Evolutionary conservation across 2,329 filamentous ascomycete species (phyloP).

Genomic region (Alternaria ethzedia): DNA sequence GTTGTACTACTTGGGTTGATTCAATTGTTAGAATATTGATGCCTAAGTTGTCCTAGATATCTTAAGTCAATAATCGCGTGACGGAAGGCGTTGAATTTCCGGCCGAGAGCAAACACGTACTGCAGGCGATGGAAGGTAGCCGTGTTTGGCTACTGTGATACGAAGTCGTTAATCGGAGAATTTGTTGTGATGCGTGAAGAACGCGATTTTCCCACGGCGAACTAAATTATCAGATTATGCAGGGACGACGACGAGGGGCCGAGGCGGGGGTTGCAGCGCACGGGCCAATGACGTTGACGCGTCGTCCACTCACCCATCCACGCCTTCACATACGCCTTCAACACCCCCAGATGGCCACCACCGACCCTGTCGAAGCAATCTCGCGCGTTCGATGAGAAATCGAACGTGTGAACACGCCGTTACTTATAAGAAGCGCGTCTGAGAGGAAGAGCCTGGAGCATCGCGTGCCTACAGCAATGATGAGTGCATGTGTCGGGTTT

Average conservation of each 20-base stretch:
- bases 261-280: slow-evolving; percentile 1
- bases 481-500: neutral
- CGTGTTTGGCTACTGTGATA: neutral
- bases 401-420: neutral
- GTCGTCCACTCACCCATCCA: too few species aligned
- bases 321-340: neutral
- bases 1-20: neutral
- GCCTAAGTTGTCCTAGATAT: neutral
- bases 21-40: neutral
- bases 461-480: neutral
- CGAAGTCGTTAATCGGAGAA: neutral
- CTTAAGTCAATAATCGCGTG: neutral
- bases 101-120: neutral
- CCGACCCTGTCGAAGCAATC: neutral
- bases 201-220: neutral
- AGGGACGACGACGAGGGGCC: slow-evolving; percentile 1
- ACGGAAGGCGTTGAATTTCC: neutral
- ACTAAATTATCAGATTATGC: slow-evolving; percentile 8
- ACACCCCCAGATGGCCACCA: neutral
- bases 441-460: neutral
- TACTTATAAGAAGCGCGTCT: neutral
- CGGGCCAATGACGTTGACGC: slow-evolving; percentile 9
- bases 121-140: neutral
- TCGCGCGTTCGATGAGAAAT: too few species aligned
- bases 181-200: neutral